Conservation (phyloP, 495 filamentous ascomycete genomes). For the Hypoxylon perforatum region DNA sequence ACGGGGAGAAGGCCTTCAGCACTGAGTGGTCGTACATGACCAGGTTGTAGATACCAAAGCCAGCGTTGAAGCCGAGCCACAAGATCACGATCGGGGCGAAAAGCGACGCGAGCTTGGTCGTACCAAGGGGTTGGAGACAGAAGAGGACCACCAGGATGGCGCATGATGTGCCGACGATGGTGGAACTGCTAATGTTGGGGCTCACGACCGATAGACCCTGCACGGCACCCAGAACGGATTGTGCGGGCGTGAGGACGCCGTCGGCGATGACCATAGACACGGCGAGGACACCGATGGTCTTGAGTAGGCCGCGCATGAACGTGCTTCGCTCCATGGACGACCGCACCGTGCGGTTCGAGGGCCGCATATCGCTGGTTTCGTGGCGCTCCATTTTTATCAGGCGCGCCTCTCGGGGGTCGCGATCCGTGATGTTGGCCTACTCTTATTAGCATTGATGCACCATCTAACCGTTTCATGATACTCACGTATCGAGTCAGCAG, state of each 20-base stretch:
- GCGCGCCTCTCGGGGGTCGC: constrained; percentile 64
- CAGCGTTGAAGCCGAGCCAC: constrained; percentile 75
- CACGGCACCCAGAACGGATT: constrained; percentile 75
- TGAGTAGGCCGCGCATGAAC: constrained; percentile 64
- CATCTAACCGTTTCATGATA: neutral
- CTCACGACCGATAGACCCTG: constrained; percentile 69
- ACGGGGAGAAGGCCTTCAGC: constrained; percentile 75
- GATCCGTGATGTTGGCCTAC: constrained; percentile 65
- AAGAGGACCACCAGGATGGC: constrained; percentile 77
- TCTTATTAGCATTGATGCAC: neutral
- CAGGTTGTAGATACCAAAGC: constrained; percentile 78
- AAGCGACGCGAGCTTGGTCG: constrained; percentile 68
- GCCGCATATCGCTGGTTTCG: constrained; percentile 62
- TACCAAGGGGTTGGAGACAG: constrained; percentile 75
- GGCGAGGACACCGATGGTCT: constrained; percentile 75
- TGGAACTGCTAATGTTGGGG: constrained; percentile 59
- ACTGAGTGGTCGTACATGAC: constrained; percentile 71
- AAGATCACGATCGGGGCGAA: constrained; percentile 80
- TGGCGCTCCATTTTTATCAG: constrained; percentile 69
- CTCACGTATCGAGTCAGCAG: constrained; percentile 76
- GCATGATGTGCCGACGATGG: constrained; percentile 74
- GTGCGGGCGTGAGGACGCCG: constrained; percentile 75
- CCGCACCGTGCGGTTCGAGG: constrained; percentile 63
- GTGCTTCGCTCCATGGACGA: constrained; percentile 67
- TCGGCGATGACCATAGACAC: constrained; percentile 77